Evolutionary conservation across 108 stramenopile genomes (phyloP).

Genomic region (Chaetoceros muelleri): DNA sequence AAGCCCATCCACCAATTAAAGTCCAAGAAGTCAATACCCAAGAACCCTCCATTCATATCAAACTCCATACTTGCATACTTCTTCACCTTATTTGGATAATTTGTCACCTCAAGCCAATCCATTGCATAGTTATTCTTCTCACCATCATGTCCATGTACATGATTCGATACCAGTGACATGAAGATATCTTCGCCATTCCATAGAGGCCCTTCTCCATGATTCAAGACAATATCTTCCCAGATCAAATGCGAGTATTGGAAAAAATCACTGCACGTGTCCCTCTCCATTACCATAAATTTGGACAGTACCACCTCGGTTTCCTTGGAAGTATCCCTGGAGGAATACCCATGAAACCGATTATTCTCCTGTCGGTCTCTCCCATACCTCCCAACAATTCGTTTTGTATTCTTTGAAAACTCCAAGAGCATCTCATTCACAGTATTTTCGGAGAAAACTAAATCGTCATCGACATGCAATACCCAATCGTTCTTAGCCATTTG

Average conservation of each 20-base stretch:
- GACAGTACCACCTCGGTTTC: slow-evolving; percentile 26
- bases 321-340: slow-evolving; percentile 6
- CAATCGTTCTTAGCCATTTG: slow-evolving; percentile 23
- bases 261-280: slow-evolving; percentile 20
- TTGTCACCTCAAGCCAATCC: slow-evolving; percentile 24
- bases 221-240: slow-evolving; percentile 18
- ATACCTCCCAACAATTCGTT: slow-evolving; percentile 28
- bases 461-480: slow-evolving; percentile 30
- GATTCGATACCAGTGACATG: slow-evolving; percentile 34
- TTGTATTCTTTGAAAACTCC: slow-evolving; percentile 20
- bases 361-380: slow-evolving; percentile 9
- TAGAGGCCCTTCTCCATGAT: slow-evolving; percentile 22
- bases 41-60: slow-evolving; percentile 24
- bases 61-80: slow-evolving; percentile 12
- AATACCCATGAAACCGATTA: slow-evolving; percentile 25
- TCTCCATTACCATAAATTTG: slow-evolving; percentile 35
- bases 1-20: slow-evolving; percentile 16
- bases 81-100: slow-evolving; percentile 20
- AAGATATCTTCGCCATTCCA: slow-evolving; percentile 47
- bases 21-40: slow-evolving; percentile 18
- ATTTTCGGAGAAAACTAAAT: slow-evolving; percentile 18
- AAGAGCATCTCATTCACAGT: slow-evolving; percentile 19
- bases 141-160: slow-evolving; percentile 16
- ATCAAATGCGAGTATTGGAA: slow-evolving; percentile 26
- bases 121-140: slow-evolving; percentile 24